Evolutionary conservation across 768 basidiomycete genomes (phyloP), one percentile per base, ranked within the genome.

Genomic region (Boletus reticuloceps): DNA sequence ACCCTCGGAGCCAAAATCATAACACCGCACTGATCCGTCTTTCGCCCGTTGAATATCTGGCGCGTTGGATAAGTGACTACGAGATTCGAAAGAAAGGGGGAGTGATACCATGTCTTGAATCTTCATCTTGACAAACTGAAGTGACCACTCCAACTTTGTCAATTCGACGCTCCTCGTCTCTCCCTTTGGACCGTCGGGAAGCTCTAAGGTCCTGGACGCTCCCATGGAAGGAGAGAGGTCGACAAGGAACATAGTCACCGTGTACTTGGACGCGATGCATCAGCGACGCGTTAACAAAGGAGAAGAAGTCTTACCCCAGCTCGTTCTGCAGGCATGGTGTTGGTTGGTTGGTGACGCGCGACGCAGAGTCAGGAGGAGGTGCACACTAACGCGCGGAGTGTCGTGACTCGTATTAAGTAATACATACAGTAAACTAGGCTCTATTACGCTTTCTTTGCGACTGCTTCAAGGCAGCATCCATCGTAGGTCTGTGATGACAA

Each of bases 21-120:
- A 29, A 98, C 82, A n/a, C 93, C 91, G 67, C 93, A 92, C 66
- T 92, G 86, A 66, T 96, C 95, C 11, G 95, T 98, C 76, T 96
- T 97, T 40, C 95, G 80, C 14, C 88, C 90, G 60, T 89, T 84
- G 66, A 86, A 94, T 60, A 98, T 94, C 95, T 98, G 53, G 25
- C 31, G 22, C 12, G 5, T 1, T n/a, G 38, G 5, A 14, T 39
- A 19, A 10, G 17, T 2, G n/a, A 14, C n/a, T 1, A 29, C 27
- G 46, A 16, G 25, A 40, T 3, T 34, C 6, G 2, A 38, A 13
- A 40, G 20, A 45, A 32, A 49, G 17, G 5, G 31, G n/a, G 27
- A 13, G 16, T 65, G 69, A 11, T 51, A 91, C 91, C 88, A 96
- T 94, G 57, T 95, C 90, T 67, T 96, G 92, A 34, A 95, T 81